Percentiles rank a stretch among this genome's conserved stretches.
Conservation (phyloP, 1,284 basidiomycete genomes). For the Heterobasidion irregulare region DNA sequence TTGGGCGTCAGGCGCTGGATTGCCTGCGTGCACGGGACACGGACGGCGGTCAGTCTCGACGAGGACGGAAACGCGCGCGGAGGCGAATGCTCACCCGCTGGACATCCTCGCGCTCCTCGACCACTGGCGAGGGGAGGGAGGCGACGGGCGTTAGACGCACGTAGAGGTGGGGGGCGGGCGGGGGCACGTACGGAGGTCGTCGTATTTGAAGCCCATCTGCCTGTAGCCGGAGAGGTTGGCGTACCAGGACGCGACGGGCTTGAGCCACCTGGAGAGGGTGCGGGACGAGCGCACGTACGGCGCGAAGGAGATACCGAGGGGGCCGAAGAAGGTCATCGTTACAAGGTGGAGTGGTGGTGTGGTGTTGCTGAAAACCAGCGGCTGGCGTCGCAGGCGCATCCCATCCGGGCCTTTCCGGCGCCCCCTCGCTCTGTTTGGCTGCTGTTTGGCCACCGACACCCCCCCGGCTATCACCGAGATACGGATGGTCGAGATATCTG, state of each 20-base stretch:
- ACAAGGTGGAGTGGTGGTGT: conserved; percentile 2
- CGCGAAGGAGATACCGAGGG: conserved; percentile 74
- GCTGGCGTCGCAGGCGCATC: background rate
- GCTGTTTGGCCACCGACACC: background rate
- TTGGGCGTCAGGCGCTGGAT: conserved; percentile 72
- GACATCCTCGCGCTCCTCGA: conserved; percentile 82
- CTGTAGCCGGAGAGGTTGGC: conserved; percentile 80
- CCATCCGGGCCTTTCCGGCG: background rate
- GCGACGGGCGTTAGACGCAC: conserved; percentile 7
- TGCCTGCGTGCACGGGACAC: conserved; percentile 45
- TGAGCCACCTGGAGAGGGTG: conserved; percentile 58
- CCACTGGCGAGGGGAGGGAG: conserved; percentile 38
- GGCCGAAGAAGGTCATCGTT: conserved; percentile 43
- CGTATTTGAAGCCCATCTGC: conserved; percentile 87
- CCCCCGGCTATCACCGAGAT: conserved; percentile 2
- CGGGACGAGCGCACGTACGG: conserved; percentile 68
- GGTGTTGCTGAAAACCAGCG: background rate
- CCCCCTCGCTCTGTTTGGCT: background rate
- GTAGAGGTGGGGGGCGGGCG: conserved; percentile 4
- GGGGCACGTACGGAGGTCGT: conserved; percentile 74
- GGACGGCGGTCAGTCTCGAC: background rate
- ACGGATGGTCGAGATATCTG: conserved; percentile 9
- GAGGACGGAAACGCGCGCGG: background rate
- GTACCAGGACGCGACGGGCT: conserved; percentile 83
- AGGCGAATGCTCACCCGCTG: conserved; percentile 59